These are phyloP conservation scores for Exserohilum rostratum DNA, from an alignment of 2,329 filamentous ascomycete species.

Conservation along the genomic window DNA sequence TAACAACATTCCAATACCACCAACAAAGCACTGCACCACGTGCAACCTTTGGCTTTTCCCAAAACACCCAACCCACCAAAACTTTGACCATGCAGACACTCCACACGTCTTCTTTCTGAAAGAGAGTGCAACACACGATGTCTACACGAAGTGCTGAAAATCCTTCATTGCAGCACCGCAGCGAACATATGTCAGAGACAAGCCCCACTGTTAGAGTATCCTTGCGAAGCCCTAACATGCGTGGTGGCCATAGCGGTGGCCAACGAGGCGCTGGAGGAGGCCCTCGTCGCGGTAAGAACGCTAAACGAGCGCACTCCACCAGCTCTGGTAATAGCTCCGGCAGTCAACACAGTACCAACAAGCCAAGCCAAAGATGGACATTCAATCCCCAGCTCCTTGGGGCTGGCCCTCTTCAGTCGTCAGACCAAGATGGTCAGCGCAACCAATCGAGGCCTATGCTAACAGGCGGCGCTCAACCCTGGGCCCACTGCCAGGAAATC, in stretches of 20 bases:
- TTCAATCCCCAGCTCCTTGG: neutral
- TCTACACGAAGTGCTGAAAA: neutral
- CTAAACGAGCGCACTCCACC: slow-evolving; percentile 14
- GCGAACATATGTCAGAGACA: slow-evolving; percentile 5
- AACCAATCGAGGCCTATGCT: slow-evolving; percentile 2
- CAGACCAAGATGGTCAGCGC: slow-evolving; percentile 1
- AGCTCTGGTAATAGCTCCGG: slow-evolving; percentile 23
- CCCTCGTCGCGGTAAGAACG: slow-evolving; percentile 13
- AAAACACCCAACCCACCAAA: no score
- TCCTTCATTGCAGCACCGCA: neutral
- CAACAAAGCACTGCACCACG: neutral
- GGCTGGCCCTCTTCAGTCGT: neutral
- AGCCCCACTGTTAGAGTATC: slow-evolving; percentile 5
- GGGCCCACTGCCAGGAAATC: slow-evolving; percentile 28
- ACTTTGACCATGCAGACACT: no score
- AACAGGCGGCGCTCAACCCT: slow-evolving; percentile 11
- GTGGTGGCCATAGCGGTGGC: slow-evolving; percentile 4
- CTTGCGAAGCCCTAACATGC: slow-evolving; percentile 15
- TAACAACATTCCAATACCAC: neutral
- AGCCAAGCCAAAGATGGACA: slow-evolving; percentile 7
- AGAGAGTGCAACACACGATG: no score
- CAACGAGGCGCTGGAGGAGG: slow-evolving; percentile 12
- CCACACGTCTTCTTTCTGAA: no score
- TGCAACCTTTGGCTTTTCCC: neutral
- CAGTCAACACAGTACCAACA: slow-evolving; percentile 2